phyloP scores from a whole-genome alignment of 495 filamentous ascomycete genomes.

The Podospora pseudocomata region DNA sequence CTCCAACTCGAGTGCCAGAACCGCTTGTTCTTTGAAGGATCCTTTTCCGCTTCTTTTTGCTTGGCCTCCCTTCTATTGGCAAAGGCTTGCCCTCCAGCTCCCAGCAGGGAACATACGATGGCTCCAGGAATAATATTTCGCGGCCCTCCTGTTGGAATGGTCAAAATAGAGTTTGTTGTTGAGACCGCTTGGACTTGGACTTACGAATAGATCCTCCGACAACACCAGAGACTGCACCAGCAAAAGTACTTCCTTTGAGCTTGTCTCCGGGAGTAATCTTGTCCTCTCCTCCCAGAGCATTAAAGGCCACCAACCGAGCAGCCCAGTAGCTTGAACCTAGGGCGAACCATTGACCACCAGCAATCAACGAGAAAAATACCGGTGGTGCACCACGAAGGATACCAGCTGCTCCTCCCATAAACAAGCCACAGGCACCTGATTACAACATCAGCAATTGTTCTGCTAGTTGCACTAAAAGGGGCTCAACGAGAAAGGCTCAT shows the following conservation, averaged over 20 bases:
- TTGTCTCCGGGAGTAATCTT: conserved; percentile 51
- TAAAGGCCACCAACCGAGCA: conserved; percentile 43
- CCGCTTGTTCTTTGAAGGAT: conserved; percentile 8
- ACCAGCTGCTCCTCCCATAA: conserved; percentile 65
- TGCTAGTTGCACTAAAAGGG: background rate
- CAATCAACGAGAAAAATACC: conserved; percentile 65
- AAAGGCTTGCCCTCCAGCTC: conserved; percentile 36
- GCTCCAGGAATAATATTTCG: conserved; percentile 42
- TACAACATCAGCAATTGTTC: conserved; percentile 8
- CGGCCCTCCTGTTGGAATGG: conserved; percentile 33
- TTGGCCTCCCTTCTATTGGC: conserved; percentile 18
- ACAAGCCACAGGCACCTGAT: conserved; percentile 64
- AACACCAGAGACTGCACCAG: conserved; percentile 67
- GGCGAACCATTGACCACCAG: conserved; percentile 74
- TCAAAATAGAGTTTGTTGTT: conserved; percentile 17
- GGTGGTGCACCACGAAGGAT: conserved; percentile 62
- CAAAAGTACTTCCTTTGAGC: conserved; percentile 60
- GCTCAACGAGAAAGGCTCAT: conserved; percentile 3
- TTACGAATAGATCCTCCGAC: conserved; percentile 63
- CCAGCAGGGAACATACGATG: conserved; percentile 36
- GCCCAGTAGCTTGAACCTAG: conserved; percentile 76
- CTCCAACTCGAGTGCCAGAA: conserved; percentile 67
- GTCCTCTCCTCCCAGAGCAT: conserved; percentile 41
- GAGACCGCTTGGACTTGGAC: conserved; percentile 21
- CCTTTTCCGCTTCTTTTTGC: conserved; percentile 6